Evolutionary conservation across 345 rosid genomes (phyloP), one percentile per base, ranked within the genome.

Genomic region (Barbarea vulgaris): DNA sequence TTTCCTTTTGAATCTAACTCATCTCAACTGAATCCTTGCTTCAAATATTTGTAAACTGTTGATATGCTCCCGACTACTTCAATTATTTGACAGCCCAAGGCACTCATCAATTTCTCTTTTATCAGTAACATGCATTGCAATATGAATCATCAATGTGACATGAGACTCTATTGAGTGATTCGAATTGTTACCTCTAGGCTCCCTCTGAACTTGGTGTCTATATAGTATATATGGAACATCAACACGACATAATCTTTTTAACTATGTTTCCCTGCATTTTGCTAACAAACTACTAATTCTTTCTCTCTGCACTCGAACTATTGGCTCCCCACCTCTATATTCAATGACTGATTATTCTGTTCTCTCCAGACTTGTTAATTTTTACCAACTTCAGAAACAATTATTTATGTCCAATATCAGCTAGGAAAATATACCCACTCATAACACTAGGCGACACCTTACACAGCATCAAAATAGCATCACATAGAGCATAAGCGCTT

Each of bases 61-160:
- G 1, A n/a, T 18, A 15, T 19, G 46, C 31, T 30, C 19, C 70
- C 11, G 5, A 34, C 34, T 34, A 36, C 60, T 14, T 36, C 15
- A 24, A 15, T 24, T 56, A 7, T 42, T 61, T 42, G 54, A 22
- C 63, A 55, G 22, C 10, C 54, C 9, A 28, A 57, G n/a, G 9
- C 21, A 68, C 39, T 68, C 52, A 9, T 56, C 67, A 39, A 18
- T 13, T 18, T 42, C 42, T 28, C 30, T 39, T 22, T 37, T 36
- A 36, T 37, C 18, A 18, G 41, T 18, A 41, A 42, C 21, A 53
- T 36, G 50, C 72, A 51, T 21, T 21, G 47, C 71, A 37, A n/a
- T 24, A 67, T 67, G 50, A 67, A 67, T 37, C n/a, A 67, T 25
- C 13, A 25, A 37, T 25, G 61, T 21, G 61, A 67, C 36, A 51